phyloP scores from a whole-genome alignment of 1,139 yeast genomes.

The Saccharomycopsis crataegensis region DNA sequence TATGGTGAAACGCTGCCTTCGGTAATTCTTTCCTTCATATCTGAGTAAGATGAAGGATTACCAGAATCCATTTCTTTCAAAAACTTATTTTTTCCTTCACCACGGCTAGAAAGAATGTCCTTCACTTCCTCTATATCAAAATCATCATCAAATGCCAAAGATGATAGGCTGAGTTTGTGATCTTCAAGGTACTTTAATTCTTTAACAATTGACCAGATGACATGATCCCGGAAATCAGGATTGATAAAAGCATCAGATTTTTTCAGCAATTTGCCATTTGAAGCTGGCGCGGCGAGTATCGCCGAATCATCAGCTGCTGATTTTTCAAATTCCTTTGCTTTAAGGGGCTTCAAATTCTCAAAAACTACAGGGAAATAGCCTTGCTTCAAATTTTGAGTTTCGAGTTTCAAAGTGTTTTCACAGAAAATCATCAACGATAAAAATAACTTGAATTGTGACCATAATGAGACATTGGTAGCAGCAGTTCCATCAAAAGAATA shows the following conservation, averaged over 20 bases:
- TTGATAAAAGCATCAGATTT: neutral
- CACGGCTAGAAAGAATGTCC: neutral
- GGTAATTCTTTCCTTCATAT: neutral
- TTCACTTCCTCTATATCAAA: neutral
- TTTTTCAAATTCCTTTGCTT: neutral
- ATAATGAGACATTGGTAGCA: neutral
- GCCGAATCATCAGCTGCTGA: neutral
- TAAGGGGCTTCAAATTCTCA: neutral
- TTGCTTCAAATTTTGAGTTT: neutral
- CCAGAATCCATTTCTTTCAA: neutral
- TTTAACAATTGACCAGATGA: neutral
- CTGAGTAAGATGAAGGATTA: neutral
- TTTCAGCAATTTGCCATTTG: neutral
- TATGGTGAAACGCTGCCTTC: conserved; percentile 3
- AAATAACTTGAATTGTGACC: neutral
- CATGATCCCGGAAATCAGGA: neutral
- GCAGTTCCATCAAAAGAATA: neutral
- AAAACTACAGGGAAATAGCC: neutral
- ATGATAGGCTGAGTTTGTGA: neutral
- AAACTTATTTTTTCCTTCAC: neutral
- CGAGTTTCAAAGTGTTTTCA: neutral
- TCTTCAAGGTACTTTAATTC: neutral
- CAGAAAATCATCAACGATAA: neutral
- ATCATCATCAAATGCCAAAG: neutral
- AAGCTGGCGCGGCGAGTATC: too few relatives aligned